Evolutionary conservation across 805 yeast species (phyloP), one percentile per base, ranked within the genome.

Genomic region (Teunomyces barrocoloradensis): DNA sequence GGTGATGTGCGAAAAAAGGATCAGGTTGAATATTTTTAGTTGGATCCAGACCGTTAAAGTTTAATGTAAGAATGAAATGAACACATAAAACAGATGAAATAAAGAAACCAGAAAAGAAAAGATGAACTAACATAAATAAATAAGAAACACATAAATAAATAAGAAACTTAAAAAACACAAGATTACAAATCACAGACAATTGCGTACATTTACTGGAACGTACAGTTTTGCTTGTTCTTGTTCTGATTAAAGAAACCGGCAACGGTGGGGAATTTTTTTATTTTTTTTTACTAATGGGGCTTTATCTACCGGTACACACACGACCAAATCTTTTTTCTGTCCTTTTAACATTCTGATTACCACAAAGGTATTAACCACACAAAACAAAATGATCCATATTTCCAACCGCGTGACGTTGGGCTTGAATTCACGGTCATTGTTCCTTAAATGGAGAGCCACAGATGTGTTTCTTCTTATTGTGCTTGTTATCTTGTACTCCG

Each of bases 391-490:
- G 34, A n/a, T 37, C 17, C 40, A 37, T 10, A 18, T 41, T 17
- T n/a, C 43, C 44, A 61, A 71, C 48, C 45, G 75, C 12, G 54
- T 59, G 11, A 63, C 71, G 2, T 53, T 66, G 12, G 69, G 70
- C 2, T 34, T 65, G 29, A 54, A 48, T 36, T 42, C 52, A 37
- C 45, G 49, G 18, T 53, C 58, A 1, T 23, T 42, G 1, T 44
- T 52, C 5, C 36, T 41, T 27, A 41, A 41, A 29, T 68, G 71
- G 73, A 53, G 69, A 42, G 42, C 51, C 36, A 43, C 60, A 11
- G 66, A 62, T 43, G 45, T 55, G 36, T 42, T 50, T 17, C 53
- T 60, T 18, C 33, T 69, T 6, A 59, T 48, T 2, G 42, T 60
- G 3, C 56, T 70, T 20, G 33, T 56, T 28, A 56, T 61, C 10